Conservation (phyloP, 2,329 filamentous ascomycete genomes). For the Alternaria incomplexa region DNA sequence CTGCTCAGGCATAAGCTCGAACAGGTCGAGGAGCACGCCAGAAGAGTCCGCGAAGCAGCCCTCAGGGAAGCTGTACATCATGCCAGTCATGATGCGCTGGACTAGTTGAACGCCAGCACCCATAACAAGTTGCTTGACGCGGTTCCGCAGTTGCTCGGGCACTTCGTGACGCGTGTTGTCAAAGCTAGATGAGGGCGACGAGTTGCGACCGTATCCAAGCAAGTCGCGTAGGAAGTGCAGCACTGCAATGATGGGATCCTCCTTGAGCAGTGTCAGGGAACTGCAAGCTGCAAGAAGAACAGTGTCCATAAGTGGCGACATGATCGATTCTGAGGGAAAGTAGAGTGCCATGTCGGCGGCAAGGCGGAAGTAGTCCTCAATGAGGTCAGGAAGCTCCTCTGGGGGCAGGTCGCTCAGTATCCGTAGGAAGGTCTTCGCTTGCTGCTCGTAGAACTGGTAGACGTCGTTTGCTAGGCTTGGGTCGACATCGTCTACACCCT, state of each 20-base stretch:
- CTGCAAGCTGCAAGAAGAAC: conserved; percentile 89
- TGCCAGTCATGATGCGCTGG: conserved; percentile 89
- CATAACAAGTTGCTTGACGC: conserved; percentile 74
- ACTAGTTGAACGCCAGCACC: conserved; percentile 78
- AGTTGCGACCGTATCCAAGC: conserved; percentile 83
- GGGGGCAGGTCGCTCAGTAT: conserved; percentile 85
- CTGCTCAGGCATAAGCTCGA: conserved; percentile 82
- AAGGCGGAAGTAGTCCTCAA: conserved; percentile 96
- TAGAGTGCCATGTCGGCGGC: conserved; percentile 91
- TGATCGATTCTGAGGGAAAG: conserved; percentile 83
- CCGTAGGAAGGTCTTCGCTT: conserved; percentile 86
- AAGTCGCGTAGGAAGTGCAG: conserved; percentile 92
- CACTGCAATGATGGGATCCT: conserved; percentile 87
- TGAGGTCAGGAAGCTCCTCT: conserved; percentile 78
- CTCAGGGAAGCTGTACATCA: conserved; percentile 98
- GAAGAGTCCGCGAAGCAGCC: conserved; percentile 96
- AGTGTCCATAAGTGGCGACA: conserved; percentile 76
- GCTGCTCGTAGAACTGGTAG: conserved; percentile 92
- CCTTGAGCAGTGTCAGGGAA: conserved; percentile 85
- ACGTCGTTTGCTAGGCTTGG: conserved; percentile 83
- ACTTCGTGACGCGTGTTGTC: conserved; percentile 65
- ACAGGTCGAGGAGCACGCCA: conserved; percentile 86
- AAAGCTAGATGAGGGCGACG: conserved; percentile 67
- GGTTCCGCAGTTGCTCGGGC: conserved; percentile 71
- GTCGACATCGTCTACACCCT: conserved; percentile 84